phyloP scores from a whole-genome alignment of 495 filamentous ascomycete genomes.

The Podospora didyma region DNA sequence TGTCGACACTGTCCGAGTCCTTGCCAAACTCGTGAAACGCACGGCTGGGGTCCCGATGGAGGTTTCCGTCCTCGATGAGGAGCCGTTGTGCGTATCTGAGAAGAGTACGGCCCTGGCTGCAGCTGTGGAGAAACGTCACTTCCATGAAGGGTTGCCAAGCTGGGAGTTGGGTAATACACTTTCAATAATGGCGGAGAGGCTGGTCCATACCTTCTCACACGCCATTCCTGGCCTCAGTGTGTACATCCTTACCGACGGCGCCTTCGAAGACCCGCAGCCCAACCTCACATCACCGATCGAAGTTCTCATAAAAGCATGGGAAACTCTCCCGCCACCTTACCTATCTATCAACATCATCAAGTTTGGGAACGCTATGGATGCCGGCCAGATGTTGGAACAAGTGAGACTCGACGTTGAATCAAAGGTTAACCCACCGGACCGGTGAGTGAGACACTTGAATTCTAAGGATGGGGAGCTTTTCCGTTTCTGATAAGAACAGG shows the following conservation, averaged over 20 bases:
- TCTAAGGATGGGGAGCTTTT: not conserved
- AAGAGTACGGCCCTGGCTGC: not conserved
- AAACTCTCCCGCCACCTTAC: not conserved
- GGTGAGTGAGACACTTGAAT: not conserved
- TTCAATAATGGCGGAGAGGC: not conserved
- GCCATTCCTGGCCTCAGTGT: not conserved
- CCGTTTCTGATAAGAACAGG: not conserved
- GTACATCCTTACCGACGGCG: constrained; percentile 1
- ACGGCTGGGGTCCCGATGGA: not conserved
- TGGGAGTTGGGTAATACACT: not conserved
- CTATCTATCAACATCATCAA: not conserved
- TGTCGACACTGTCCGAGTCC: not conserved
- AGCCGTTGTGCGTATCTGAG: too few species aligned
- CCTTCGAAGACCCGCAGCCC: not conserved
- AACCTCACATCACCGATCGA: not conserved
- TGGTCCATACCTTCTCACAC: not conserved
- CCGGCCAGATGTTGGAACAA: not conserved
- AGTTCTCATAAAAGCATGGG: not conserved
- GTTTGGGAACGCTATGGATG: not conserved
- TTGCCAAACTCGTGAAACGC: not conserved
- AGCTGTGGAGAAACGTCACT: not conserved
- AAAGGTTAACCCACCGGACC: not conserved
- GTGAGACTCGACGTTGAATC: not conserved
- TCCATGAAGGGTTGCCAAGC: not conserved
- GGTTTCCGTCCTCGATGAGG: not conserved